Conservation (phyloP, 805 yeast species). For the Danielozyma ontarioensis region DNA sequence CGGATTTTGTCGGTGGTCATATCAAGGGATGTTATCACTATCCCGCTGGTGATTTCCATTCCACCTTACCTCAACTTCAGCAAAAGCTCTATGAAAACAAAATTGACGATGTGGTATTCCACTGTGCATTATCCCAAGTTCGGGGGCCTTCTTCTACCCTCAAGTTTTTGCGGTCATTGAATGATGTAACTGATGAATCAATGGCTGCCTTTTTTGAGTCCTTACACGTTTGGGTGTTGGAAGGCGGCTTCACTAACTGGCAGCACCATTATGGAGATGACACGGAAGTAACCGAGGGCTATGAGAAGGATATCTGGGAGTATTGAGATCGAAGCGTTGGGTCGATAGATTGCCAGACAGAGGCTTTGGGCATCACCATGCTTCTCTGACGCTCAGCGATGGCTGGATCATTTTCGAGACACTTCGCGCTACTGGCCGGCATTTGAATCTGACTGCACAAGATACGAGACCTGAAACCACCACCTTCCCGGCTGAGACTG, state of each 20-base stretch:
- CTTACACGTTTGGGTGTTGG: constrained; percentile 60
- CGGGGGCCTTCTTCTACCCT: constrained; percentile 87
- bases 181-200: constrained; percentile 22
- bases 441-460: no score
- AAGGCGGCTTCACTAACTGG: constrained; percentile 88
- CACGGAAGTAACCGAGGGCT: constrained; percentile 50
- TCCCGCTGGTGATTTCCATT: constrained; percentile 45
- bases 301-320: constrained; percentile 32
- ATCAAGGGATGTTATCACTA: constrained; percentile 50
- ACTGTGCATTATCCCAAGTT: constrained; percentile 87
- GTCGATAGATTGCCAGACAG: no score
- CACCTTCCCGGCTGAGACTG: no score
- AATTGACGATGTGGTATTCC: constrained; percentile 64
- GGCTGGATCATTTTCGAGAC: no score
- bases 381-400: no score
- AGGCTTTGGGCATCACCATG: no score
- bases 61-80: constrained; percentile 33
- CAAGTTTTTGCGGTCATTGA: constrained; percentile 47
- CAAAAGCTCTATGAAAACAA: constrained; percentile 24
- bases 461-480: no score
- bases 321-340: constrained; percentile 5
- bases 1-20: constrained; percentile 78
- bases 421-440: no score
- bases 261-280: constrained; percentile 71
- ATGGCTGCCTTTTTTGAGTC: constrained; percentile 18